phyloP scores from a whole-genome alignment of 176 grass and related monocot species.

The Tuctoria greenei region DNA sequence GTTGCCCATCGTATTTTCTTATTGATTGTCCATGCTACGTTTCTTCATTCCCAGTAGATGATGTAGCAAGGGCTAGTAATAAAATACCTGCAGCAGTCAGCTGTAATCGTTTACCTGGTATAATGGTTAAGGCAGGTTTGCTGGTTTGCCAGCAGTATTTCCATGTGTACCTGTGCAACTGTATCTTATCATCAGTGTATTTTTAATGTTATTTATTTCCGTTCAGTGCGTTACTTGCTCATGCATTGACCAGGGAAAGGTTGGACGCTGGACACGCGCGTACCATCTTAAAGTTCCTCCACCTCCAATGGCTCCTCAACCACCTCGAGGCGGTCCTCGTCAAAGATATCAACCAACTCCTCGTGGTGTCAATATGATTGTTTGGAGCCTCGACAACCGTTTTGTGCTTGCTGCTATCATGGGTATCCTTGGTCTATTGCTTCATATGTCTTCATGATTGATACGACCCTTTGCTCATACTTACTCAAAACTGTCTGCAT shows the following conservation, averaged over 20 bases:
- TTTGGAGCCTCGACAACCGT: conserved; percentile 98
- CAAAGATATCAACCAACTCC: conserved; percentile 96
- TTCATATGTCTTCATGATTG: conserved; percentile 13
- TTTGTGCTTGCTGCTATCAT: conserved; percentile 99
- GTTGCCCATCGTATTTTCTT: conserved; percentile 4
- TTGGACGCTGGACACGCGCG: conserved; percentile 93
- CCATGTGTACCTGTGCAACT: conserved; percentile 2
- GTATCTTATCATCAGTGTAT: not conserved
- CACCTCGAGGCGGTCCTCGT: conserved; percentile 78
- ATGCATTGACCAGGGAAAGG: conserved; percentile 70
- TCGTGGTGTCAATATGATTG: conserved; percentile 99
- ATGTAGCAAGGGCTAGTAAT: not conserved
- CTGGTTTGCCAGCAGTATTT: not conserved
- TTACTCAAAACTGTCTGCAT: not conserved
- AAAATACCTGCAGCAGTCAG: not conserved
- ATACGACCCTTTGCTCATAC: not conserved
- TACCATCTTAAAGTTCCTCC: conserved; percentile 99
- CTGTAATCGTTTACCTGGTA: not conserved
- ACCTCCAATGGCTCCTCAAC: conserved; percentile 93
- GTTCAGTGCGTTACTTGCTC: conserved; percentile 20
- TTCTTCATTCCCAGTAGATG: not conserved
- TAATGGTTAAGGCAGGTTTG: not conserved
- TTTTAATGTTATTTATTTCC: conserved; percentile 18
- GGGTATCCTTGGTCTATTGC: conserved; percentile 53
- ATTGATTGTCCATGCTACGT: not conserved